Conservation (phyloP, 2,329 filamentous ascomycete genomes). For the Fusarium veterinarium region DNA sequence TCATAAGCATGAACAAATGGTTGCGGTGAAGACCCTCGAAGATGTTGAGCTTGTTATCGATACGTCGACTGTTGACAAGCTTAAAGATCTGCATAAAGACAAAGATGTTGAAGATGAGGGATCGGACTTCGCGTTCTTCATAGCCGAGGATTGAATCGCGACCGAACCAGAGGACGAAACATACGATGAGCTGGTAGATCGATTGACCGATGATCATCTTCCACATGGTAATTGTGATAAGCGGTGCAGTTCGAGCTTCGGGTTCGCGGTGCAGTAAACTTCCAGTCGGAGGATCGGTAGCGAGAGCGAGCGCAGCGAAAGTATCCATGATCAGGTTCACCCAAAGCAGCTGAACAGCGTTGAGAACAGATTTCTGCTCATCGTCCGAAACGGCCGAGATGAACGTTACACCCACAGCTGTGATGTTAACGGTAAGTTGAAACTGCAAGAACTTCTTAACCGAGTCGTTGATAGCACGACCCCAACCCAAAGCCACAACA, state of each 20-base stretch:
- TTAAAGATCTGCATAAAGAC: slow-evolving; percentile 81
- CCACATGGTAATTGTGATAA: slow-evolving; percentile 78
- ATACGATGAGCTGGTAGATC: slow-evolving; percentile 69
- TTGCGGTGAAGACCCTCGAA: slow-evolving; percentile 72
- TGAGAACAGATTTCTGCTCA: slow-evolving; percentile 69
- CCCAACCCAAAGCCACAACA: slow-evolving; percentile 74
- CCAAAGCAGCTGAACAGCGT: slow-evolving; percentile 75
- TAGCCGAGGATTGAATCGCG: slow-evolving; percentile 63
- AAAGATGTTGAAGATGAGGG: slow-evolving; percentile 75
- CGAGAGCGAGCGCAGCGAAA: slow-evolving; percentile 72
- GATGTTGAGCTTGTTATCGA: slow-evolving; percentile 90
- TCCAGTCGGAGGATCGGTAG: slow-evolving; percentile 70
- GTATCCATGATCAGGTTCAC: slow-evolving; percentile 78
- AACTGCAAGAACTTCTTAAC: slow-evolving; percentile 77
- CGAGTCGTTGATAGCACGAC: slow-evolving; percentile 73
- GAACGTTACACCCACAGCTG: slow-evolving; percentile 73
- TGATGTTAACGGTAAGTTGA: slow-evolving; percentile 77
- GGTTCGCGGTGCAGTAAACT: slow-evolving; percentile 65
- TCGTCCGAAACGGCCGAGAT: slow-evolving; percentile 67
- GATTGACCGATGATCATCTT: slow-evolving; percentile 73
- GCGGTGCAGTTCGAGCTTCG: slow-evolving; percentile 71
- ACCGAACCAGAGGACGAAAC: slow-evolving; percentile 70
- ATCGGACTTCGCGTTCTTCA: slow-evolving; percentile 56
- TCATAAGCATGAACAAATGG: slow-evolving; percentile 37
- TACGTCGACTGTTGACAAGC: slow-evolving; percentile 70